Base-by-base conservation (phyloP, 1,139 yeast genomes). In the Kodamaea arcana region DNA sequence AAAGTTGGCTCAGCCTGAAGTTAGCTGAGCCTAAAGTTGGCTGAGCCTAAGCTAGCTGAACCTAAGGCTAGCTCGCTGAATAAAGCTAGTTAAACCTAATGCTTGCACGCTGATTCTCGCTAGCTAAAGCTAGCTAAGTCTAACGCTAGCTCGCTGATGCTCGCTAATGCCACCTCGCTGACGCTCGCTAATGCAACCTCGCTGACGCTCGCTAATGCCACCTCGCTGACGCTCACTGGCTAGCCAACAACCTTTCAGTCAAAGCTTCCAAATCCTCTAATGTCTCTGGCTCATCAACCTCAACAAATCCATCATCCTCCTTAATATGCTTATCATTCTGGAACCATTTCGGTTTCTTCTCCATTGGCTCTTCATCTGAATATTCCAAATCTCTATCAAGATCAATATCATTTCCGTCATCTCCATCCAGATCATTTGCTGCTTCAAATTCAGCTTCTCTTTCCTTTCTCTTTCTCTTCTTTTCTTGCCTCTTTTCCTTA, bases 261-360 rank as follows among this genome's bases (percentile, higher is more conserved):
- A 92, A 77, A 10, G 94, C 88, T 68, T 92, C 98, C 60, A 92
- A 73, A 54, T 92, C 97, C 56, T 87, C 97, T 58, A 92, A 69
- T 21, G 95, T 83, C 50, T 86, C 85, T 15, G 97, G 97, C 52
- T 82, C 86, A 46, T 85, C 94, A 34, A 84, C 69, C 58, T 88
- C 96, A 42, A 84, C 69, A 36, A 83, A 62, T 13, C 28, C 28
- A 33, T 58, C 57, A 7, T 46, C 51, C 1, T 32, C 37, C 28
- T 46, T 45, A 24, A 41, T 33, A 22, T 46, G 45, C 35, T 53
- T 59, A 36, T 60, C 61, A 32, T 60, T 62, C 46, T 72, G 65
- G 54, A 80, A 78, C 85, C 85, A 81, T 52, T 72, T 80, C 35
- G 78, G 71, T 56, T 72, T 77, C 66, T 81, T 80, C 39, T 65